phyloP scores from a whole-genome alignment of 2,329 filamentous ascomycete species.

The Cladorrhinum sp. region DNA sequence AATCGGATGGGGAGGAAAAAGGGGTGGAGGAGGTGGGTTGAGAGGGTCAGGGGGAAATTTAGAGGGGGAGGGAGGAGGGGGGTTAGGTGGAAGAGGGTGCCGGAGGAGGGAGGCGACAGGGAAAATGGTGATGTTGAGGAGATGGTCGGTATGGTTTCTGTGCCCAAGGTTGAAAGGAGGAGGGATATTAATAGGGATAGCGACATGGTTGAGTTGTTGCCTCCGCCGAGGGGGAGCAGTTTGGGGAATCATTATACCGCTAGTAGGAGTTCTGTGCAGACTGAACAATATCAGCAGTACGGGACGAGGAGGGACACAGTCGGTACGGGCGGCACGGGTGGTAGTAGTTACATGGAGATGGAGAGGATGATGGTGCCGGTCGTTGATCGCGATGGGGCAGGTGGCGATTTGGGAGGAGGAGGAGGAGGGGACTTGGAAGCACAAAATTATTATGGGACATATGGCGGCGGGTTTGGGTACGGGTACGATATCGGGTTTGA shows the following conservation, averaged over 20 bases:
- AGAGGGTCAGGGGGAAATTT: no score
- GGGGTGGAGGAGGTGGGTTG: constrained; percentile 2
- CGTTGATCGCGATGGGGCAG: no score
- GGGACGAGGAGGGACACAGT: no score
- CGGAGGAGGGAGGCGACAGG: neutral
- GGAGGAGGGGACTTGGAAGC: neutral
- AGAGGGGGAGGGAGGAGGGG: neutral
- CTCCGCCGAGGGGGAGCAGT: neutral
- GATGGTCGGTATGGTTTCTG: neutral
- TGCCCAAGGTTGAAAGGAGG: neutral
- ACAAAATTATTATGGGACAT: neutral
- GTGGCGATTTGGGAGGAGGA: neutral
- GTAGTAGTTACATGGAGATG: neutral
- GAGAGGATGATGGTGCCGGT: no score
- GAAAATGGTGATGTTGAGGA: neutral
- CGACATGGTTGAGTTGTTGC: neutral
- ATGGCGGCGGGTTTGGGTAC: neutral
- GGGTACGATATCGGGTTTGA: neutral
- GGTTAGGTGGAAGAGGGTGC: neutral
- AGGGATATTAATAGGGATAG: no score
- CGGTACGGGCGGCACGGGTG: no score
- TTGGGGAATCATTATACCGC: neutral
- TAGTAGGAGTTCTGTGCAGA: no score
- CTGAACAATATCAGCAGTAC: no score
- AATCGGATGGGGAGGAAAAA: neutral